Evolutionary conservation across 2,329 filamentous ascomycete species (phyloP).

Genomic region (Colletotrichum musicola): DNA sequence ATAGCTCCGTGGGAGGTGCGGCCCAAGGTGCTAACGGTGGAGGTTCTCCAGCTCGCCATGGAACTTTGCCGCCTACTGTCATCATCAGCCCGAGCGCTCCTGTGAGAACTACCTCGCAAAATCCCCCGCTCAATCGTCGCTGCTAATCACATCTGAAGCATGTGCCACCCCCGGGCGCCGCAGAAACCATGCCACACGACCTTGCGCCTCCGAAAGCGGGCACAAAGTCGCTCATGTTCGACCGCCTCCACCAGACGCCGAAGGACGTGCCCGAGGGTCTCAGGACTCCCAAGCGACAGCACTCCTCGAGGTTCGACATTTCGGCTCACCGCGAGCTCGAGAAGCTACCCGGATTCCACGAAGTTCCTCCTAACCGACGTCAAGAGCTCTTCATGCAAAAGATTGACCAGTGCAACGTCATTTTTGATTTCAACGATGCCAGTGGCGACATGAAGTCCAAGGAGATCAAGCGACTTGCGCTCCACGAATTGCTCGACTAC

Average conservation of each 20-base stretch:
- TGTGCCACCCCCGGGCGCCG: constrained; percentile 89
- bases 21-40: constrained; percentile 57
- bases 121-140: background rate
- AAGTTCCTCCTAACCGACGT: constrained; percentile 92
- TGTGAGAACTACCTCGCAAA: constrained; percentile 65
- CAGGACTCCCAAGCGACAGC: constrained; percentile 94
- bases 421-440: constrained; percentile 99
- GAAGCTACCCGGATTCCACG: constrained; percentile 97
- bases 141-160: constrained; percentile 68
- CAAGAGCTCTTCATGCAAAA: constrained; percentile 99
- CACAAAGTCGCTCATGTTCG: constrained; percentile 89
- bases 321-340: constrained; percentile 96
- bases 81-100: constrained; percentile 95
- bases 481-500: constrained; percentile 97
- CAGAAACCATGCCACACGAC: constrained; percentile 98
- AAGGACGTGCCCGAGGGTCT: constrained; percentile 97
- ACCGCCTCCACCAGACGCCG: constrained; percentile 90
- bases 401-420: constrained; percentile 99
- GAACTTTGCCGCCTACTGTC: constrained; percentile 83
- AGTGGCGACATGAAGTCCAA: constrained; percentile 99
- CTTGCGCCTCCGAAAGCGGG: constrained; percentile 93
- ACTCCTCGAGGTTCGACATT: constrained; percentile 97
- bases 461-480: constrained; percentile 96
- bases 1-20: constrained; percentile 49
- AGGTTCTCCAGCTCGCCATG: constrained; percentile 73